Evolutionary conservation across 2,329 filamentous ascomycete species (phyloP).

Genomic region (Diaporthe sp.): DNA sequence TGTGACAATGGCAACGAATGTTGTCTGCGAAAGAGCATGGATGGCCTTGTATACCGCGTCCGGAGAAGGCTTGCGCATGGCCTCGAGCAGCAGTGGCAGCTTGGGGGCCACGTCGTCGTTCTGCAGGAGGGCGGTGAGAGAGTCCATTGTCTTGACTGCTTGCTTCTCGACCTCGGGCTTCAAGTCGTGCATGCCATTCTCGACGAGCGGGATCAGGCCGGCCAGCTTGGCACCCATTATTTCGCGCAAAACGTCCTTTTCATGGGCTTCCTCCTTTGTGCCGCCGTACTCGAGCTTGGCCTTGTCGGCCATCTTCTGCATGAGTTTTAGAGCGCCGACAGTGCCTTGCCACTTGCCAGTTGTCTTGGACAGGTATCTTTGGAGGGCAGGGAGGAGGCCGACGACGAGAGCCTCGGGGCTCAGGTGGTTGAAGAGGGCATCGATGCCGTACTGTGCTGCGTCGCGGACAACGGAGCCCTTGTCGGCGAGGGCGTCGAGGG

Average conservation of each 20-base stretch:
- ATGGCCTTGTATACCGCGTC: constrained; percentile 95
- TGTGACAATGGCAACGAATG: constrained; percentile 97
- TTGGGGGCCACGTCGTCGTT: constrained; percentile 97
- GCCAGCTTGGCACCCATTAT: constrained; percentile 91
- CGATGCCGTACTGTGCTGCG: constrained; percentile 92
- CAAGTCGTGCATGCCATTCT: constrained; percentile 92
- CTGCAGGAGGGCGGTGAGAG: constrained; percentile 88
- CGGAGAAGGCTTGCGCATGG: constrained; percentile 93
- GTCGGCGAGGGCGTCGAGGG: constrained; percentile 89
- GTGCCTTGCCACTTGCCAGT: constrained; percentile 98
- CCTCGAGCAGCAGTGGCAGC: constrained; percentile 92
- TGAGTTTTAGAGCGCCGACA: constrained; percentile 84
- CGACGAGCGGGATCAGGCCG: constrained; percentile 89
- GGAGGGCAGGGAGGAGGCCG: constrained; percentile 83
- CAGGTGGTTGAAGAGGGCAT: constrained; percentile 86
- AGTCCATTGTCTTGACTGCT: constrained; percentile 91
- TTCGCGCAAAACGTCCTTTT: constrained; percentile 91
- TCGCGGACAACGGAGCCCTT: constrained; percentile 92
- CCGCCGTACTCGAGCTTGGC: constrained; percentile 85
- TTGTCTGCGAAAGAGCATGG: constrained; percentile 95
- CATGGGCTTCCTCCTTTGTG: constrained; percentile 85
- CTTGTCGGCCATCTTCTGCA: constrained; percentile 96
- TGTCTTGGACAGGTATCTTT: constrained; percentile 82
- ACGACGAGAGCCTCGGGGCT: constrained; percentile 86
- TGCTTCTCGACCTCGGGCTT: constrained; percentile 92